Evolutionary conservation across 2,329 filamentous ascomycete genomes (phyloP).

Genomic region (Alternaria sp.): DNA sequence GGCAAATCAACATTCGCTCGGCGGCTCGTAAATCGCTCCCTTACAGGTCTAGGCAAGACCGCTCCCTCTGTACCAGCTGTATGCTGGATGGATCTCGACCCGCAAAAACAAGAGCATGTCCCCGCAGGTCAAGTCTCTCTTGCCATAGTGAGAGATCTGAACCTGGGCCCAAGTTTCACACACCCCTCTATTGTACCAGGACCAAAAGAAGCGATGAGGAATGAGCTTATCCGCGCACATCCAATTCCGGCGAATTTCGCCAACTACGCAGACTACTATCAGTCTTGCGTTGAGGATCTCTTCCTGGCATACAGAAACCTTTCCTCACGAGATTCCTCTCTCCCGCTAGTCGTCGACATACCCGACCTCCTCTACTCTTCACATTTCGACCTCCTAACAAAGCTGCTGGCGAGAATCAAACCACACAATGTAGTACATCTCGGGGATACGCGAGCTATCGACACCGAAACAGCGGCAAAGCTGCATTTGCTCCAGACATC

Average conservation of each 20-base stretch:
- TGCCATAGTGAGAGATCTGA: constrained; percentile 64
- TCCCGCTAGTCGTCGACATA: constrained; percentile 73
- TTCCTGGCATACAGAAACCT: constrained; percentile 63
- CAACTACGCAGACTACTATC: constrained; percentile 70
- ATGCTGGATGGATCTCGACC: constrained; percentile 75
- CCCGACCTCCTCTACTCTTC: constrained; percentile 76
- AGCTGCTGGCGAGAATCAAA: constrained; percentile 61
- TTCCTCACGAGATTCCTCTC: constrained; percentile 49
- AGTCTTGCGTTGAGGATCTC: constrained; percentile 69
- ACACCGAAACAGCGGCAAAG: constrained; percentile 65
- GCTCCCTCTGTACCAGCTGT: constrained; percentile 48
- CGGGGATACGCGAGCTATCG: constrained; percentile 47
- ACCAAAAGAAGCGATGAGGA: constrained; percentile 33
- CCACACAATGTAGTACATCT: constrained; percentile 72
- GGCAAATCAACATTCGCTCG: constrained; percentile 79
- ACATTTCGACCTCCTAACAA: constrained; percentile 68
- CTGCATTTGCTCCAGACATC: constrained; percentile 59
- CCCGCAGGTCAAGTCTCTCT: constrained; percentile 74
- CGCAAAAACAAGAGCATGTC: constrained; percentile 77
- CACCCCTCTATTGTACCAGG: constrained; percentile 53
- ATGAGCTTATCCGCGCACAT: constrained; percentile 65
- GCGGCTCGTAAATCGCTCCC: constrained; percentile 68
- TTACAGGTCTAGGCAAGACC: constrained; percentile 57
- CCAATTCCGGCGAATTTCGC: constrained; percentile 70
- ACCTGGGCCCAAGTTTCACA: constrained; percentile 71